Evolutionary conservation across 108 stramenopile species (phyloP), one percentile per base, ranked within the genome.

Genomic region (Pseudonitzschia delicatissima): DNA sequence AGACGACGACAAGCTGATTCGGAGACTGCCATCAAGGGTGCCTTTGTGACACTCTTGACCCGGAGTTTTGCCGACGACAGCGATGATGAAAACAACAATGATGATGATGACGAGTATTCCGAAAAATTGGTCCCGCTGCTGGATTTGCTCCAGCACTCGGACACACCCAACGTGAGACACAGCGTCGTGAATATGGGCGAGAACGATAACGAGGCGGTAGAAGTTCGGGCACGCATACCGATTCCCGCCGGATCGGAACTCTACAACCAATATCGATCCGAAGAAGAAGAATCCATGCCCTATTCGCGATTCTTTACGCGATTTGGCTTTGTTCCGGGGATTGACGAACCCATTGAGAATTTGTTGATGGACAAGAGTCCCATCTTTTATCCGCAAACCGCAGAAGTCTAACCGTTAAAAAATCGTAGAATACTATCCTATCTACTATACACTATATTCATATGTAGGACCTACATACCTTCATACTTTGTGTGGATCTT

Each of bases 251-350:
- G 79, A 3, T 82, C 85, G 45, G 90, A 91, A 69, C 45, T 91
- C 7, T 77, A 72, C 15, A 87, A 91, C 62, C 78, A 75, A 47
- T 91, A 91, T 72, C 85, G 79, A 62, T 82, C 82, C 23, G 90
- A 91, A 44, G 67, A 79, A 51, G 90, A 91, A 29, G 83, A 84
- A 45, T 74, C 65, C 25, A 88, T 91, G 77, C 90, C 90, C 12
- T 81, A 79, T 39, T 73, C 85, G 20, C 81, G 87, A 13, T 91
- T 88, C 50, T 91, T 87, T 51, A 88, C 85, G 0, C 64, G 60
- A 36, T 91, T 83, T 79, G 90, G 90, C 2, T 91, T 91, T 64
- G 80, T 88, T 18, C 90, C 90, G 0, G 87, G 87, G 4, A 81
- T 86, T n/a, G 58, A 45, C 36, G 78, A 77, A 47, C 77, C 79